A percentile compares a stretch with the other conserved stretches of the same genome.
phyloP scores from a whole-genome alignment of 2,329 filamentous ascomycete genomes.

The Helminthosporium solani region DNA sequence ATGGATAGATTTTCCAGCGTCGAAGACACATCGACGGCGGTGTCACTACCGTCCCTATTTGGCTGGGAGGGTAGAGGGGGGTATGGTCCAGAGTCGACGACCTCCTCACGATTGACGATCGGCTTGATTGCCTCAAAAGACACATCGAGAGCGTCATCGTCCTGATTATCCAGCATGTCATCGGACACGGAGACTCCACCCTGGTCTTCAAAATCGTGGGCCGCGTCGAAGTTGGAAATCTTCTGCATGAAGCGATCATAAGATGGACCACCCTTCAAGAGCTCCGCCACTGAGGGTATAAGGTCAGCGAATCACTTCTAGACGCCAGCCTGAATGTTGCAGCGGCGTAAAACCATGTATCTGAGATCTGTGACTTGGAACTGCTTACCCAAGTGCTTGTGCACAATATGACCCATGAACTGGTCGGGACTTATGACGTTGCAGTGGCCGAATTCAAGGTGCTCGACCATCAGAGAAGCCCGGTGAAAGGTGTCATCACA shows the following conservation, averaged over 20 bases:
- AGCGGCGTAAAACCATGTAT: too few relatives aligned
- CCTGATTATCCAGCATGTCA: constrained; percentile 10
- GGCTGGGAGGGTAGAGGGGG: constrained; percentile 23
- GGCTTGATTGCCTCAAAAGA: constrained; percentile 29
- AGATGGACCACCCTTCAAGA: constrained; percentile 20
- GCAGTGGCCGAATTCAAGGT: constrained; percentile 58
- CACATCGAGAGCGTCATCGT: constrained; percentile 20
- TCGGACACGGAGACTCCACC: constrained; percentile 21
- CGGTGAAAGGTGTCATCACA: constrained; percentile 52
- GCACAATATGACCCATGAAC: constrained; percentile 52
- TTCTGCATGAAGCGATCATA: constrained; percentile 31
- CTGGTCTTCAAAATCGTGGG: constrained; percentile 29
- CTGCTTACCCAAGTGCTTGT: constrained; percentile 46
- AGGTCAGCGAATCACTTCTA: too few relatives aligned
- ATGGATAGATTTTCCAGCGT: constrained; percentile 20
- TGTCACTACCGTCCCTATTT: not conserved
- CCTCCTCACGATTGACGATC: constrained; percentile 8
- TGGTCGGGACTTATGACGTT: constrained; percentile 42
- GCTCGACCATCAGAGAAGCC: constrained; percentile 53
- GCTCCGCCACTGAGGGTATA: constrained; percentile 29
- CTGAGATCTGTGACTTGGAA: too few relatives aligned
- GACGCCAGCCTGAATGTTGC: too few relatives aligned
- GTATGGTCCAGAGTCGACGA: constrained; percentile 9
- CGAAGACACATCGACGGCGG: constrained; percentile 8
- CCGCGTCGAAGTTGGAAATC: constrained; percentile 28